Evolutionary conservation across 1,284 basidiomycete species (phyloP).

Genomic region (Malassezia nana): DNA sequence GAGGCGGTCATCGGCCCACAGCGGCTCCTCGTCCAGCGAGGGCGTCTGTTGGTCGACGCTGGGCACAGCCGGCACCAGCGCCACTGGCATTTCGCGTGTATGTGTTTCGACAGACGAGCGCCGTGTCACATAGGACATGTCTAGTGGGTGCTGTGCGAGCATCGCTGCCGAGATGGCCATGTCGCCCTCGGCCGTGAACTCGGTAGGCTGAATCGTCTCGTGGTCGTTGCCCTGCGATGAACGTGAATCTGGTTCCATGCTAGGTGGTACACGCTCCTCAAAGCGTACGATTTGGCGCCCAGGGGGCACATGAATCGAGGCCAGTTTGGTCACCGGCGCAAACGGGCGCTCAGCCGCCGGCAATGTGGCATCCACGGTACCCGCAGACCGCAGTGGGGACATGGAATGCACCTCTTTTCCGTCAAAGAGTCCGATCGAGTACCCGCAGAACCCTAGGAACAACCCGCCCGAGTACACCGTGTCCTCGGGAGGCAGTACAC

Average conservation of each 20-base stretch:
- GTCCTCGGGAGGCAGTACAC: slow-evolving; percentile 11
- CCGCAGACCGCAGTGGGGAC: neutral
- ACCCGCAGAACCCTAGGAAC: slow-evolving; percentile 11
- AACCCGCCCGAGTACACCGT: slow-evolving; percentile 11
- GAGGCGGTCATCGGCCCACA: neutral
- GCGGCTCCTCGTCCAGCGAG: neutral
- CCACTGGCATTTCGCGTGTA: neutral
- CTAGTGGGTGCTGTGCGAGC: neutral
- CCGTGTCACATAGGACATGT: neutral
- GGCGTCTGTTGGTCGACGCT: neutral
- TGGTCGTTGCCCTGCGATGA: neutral
- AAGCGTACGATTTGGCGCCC: neutral
- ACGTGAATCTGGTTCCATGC: neutral
- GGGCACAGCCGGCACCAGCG: neutral
- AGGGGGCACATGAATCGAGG: neutral
- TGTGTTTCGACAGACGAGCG: neutral
- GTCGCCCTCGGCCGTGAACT: neutral
- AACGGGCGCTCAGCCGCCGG: neutral
- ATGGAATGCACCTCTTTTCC: neutral
- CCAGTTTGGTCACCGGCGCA: neutral
- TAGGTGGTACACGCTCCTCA: neutral
- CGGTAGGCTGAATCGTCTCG: neutral
- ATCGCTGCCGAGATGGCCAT: neutral
- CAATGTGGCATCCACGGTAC: neutral
- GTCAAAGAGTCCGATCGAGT: slow-evolving; percentile 19